Percentiles rank a stretch among this genome's conserved stretches.
phyloP scores from a whole-genome alignment of 164 flowering plant genomes.

The Nymphaea colorata region DNA sequence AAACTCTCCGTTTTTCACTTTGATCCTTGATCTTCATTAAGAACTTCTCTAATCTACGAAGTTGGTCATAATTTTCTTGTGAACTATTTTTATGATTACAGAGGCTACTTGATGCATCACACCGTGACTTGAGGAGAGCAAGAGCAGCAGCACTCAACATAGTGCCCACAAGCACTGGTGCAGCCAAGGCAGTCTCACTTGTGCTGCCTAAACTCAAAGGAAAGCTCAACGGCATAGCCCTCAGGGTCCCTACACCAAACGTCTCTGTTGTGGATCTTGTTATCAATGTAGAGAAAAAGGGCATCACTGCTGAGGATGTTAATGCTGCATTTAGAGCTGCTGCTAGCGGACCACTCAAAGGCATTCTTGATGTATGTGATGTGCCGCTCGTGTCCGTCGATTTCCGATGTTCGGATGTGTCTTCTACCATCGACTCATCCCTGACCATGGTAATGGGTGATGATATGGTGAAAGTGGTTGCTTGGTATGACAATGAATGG shows the following conservation, averaged over 20 bases:
- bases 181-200: constrained; percentile 95
- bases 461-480: constrained; percentile 95
- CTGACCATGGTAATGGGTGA: constrained; percentile 98
- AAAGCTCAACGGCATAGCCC: constrained; percentile 96
- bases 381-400: constrained; percentile 91
- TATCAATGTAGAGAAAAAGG: constrained; percentile 80
- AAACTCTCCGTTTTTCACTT: too few species aligned
- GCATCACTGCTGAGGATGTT: constrained; percentile 81
- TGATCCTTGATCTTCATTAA: too few species aligned
- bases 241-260: constrained; percentile 91
- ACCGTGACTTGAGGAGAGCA: constrained; percentile 91
- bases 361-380: constrained; percentile 80
- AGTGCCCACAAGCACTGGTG: constrained; percentile 97
- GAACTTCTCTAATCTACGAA: neutral
- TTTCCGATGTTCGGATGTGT: constrained; percentile 85
- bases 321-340: constrained; percentile 91
- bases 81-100: constrained; percentile 10
- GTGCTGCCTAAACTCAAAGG: constrained; percentile 97
- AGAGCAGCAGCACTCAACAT: constrained; percentile 95
- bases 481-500: constrained; percentile 99
- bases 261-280: constrained; percentile 95
- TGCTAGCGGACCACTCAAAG: constrained; percentile 80
- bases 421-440: constrained; percentile 86
- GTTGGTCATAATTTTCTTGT: neutral
- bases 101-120: constrained; percentile 97